A percentile compares a stretch with the other conserved stretches of the same genome.
These are phyloP conservation scores for Cercospora sesami DNA, from an alignment of 2,329 filamentous ascomycete genomes.

Conservation along the genomic window DNA sequence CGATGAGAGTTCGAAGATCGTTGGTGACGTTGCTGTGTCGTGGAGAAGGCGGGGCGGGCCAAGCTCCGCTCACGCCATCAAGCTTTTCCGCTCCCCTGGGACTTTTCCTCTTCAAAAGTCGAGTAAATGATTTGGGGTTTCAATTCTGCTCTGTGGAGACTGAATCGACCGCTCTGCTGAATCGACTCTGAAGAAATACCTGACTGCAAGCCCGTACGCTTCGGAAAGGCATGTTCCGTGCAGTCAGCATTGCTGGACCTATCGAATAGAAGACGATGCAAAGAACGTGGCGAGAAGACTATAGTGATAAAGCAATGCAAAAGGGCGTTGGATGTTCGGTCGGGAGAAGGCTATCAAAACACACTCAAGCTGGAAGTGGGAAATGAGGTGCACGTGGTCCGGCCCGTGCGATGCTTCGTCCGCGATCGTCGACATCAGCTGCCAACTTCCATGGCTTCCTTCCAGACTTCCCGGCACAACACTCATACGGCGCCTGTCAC, in stretches of 20 bases:
- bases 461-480: neutral
- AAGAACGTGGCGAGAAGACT: too few relatives aligned
- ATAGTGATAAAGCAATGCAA: neutral
- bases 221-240: too few relatives aligned
- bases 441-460: neutral
- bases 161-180: too few relatives aligned
- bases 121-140: too few relatives aligned
- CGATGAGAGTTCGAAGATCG: neutral
- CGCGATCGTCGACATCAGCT: neutral
- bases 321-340: neutral
- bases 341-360: neutral
- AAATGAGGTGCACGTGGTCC: neutral
- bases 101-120: too few relatives aligned
- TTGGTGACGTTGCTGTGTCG: slow-evolving; percentile 3
- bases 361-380: neutral
- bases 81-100: neutral
- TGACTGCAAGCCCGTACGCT: too few relatives aligned
- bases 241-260: too few relatives aligned
- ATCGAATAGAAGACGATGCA: too few relatives aligned
- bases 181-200: too few relatives aligned
- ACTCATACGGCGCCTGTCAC: neutral
- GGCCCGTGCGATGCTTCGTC: neutral
- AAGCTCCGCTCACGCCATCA: neutral
- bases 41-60: neutral
- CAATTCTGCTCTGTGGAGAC: too few relatives aligned